Percentiles rank a stretch among this genome's conserved stretches.
These are phyloP conservation scores for Kurtzmaniella quercitrusa DNA, from an alignment of 1,139 yeast species.

Conservation along the genomic window DNA sequence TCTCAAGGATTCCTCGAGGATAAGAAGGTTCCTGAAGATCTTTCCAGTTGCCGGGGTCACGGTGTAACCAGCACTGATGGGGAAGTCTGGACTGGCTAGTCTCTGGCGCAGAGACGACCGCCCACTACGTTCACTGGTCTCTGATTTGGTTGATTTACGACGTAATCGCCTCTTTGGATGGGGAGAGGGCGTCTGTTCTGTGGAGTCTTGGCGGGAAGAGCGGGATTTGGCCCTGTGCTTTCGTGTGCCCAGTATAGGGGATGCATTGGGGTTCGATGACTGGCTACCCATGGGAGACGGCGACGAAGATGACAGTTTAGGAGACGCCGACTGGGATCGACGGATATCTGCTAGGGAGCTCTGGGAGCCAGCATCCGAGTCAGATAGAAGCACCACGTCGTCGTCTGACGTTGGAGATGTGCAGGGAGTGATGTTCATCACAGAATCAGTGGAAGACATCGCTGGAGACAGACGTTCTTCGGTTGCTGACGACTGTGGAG, in stretches of 20 bases:
- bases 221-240: neutral
- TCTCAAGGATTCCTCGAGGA: constrained; percentile 79
- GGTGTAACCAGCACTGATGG: constrained; percentile 35
- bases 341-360: constrained; percentile 19
- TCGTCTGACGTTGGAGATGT: constrained; percentile 18
- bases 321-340: neutral
- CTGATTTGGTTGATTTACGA: constrained; percentile 28
- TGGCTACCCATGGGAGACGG: neutral
- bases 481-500: constrained; percentile 4
- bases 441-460: constrained; percentile 15
- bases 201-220: constrained; percentile 9
- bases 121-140: constrained; percentile 21
- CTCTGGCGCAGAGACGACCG: constrained; percentile 14
- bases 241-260: neutral
- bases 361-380: constrained; percentile 37
- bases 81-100: constrained; percentile 11
- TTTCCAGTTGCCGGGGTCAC: constrained; percentile 61
- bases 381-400: constrained; percentile 34
- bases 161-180: constrained; percentile 24
- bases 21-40: constrained; percentile 73
- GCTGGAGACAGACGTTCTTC: constrained; percentile 22
- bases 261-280: neutral
- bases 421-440: constrained; percentile 21
- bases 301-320: neutral
- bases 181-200: constrained; percentile 18